Percentiles rank a stretch among this genome's conserved stretches.
Evolutionary conservation across 805 yeast species (phyloP).

Genomic region (Clavispora santaluciae): DNA sequence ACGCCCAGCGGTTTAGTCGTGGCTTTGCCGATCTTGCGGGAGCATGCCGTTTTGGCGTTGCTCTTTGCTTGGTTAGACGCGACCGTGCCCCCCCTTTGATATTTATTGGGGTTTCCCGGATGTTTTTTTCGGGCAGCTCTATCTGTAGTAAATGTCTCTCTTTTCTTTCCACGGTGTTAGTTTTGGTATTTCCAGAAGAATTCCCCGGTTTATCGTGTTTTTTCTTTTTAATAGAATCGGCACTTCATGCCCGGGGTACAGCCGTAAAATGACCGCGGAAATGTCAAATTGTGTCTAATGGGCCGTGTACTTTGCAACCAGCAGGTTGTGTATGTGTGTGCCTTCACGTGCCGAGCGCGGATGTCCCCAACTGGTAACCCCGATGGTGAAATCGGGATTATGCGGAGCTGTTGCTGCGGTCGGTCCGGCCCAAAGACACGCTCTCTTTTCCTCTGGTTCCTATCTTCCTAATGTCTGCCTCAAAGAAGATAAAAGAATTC

Average conservation of each 20-base stretch:
- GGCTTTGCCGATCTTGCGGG: constrained; percentile 14
- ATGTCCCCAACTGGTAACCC: neutral
- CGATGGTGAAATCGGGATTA: neutral
- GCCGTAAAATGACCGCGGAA: constrained; percentile 1
- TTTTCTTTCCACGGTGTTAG: constrained; percentile 30
- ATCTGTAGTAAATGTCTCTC: constrained; percentile 8
- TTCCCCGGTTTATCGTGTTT: constrained; percentile 46
- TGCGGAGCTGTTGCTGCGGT: neutral
- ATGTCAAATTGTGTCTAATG: neutral
- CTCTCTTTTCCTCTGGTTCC: neutral
- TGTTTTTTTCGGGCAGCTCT: neutral
- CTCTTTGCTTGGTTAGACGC: constrained; percentile 13
- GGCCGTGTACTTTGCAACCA: neutral
- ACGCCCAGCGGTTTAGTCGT: constrained; percentile 25
- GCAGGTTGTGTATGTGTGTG: neutral
- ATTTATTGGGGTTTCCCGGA: neutral
- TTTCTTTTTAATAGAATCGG: constrained; percentile 34
- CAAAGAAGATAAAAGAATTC: constrained; percentile 50
- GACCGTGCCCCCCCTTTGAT: constrained; percentile 12
- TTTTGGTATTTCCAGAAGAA: constrained; percentile 34
- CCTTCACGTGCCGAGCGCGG: neutral
- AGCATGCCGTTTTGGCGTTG: constrained; percentile 22
- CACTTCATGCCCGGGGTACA: constrained; percentile 51
- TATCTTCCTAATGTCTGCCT: constrained; percentile 15
- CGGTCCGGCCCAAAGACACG: neutral